These are phyloP conservation scores for Anthracocystis setariae DNA, from an alignment of 1,284 basidiomycete species.

Conservation along the genomic window DNA sequence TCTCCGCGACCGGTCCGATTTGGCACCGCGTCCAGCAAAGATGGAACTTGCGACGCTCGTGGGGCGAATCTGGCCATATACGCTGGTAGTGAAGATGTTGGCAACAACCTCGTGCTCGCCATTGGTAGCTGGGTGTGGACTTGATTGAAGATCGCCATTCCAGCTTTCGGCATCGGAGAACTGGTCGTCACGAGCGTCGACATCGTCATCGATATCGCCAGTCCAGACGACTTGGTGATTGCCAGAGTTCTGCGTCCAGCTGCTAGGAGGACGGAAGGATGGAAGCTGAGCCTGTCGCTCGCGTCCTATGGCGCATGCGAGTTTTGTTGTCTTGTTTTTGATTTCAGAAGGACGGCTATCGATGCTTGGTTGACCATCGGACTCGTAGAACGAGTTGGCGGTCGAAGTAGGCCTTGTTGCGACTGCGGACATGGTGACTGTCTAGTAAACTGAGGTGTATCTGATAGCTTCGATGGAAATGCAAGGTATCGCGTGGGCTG, in stretches of 20 bases:
- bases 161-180: slow-evolving; percentile 56
- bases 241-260: slow-evolving; percentile 38
- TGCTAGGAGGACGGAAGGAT: slow-evolving; percentile 48
- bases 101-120: slow-evolving; percentile 18
- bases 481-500: too few species aligned
- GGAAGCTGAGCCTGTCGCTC: slow-evolving; percentile 21
- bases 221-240: slow-evolving; percentile 53
- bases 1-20: slow-evolving; percentile 24
- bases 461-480: not conserved
- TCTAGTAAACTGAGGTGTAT: not conserved
- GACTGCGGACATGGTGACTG: slow-evolving; percentile 26
- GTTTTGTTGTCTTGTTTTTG: slow-evolving; percentile 35
- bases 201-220: slow-evolving; percentile 21
- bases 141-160: slow-evolving; percentile 38
- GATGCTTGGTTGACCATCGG: slow-evolving; percentile 36
- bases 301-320: slow-evolving; percentile 42
- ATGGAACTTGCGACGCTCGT: slow-evolving; percentile 56
- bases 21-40: slow-evolving; percentile 52
- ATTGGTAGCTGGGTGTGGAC: slow-evolving; percentile 21
- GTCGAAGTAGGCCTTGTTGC: slow-evolving; percentile 25
- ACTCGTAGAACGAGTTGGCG: slow-evolving; percentile 46
- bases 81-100: slow-evolving; percentile 27
- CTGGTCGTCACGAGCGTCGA: slow-evolving; percentile 39
- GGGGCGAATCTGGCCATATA: slow-evolving; percentile 47
- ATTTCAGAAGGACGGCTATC: slow-evolving; percentile 4